phyloP scores from a whole-genome alignment of 2,329 filamentous ascomycete species.

The Cryphonectria nitschkei region DNA sequence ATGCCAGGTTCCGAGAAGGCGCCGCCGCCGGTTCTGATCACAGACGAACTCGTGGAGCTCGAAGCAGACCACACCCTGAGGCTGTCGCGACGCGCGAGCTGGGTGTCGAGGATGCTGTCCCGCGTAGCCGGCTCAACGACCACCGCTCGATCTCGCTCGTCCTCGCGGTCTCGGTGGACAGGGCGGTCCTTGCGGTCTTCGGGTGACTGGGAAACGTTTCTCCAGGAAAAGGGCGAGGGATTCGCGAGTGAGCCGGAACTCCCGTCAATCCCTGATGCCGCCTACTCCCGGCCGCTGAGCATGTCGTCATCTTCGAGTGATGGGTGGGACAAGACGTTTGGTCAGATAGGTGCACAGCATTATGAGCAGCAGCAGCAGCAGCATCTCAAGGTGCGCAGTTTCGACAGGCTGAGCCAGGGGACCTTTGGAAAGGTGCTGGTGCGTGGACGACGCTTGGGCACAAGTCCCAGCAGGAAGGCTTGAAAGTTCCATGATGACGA shows the following conservation, averaged over 20 bases:
- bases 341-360: not conserved
- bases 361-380: not conserved
- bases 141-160: slow-evolving; percentile 18
- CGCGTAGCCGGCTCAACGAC: slow-evolving; percentile 17
- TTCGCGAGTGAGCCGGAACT: not conserved
- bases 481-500: not conserved
- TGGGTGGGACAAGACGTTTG: slow-evolving; percentile 3
- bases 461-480: not conserved
- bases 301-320: slow-evolving; percentile 11
- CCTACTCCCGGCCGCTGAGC: slow-evolving; percentile 8
- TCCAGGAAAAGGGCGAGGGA: slow-evolving; percentile 5
- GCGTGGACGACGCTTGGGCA: not conserved
- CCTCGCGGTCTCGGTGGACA: slow-evolving; percentile 16
- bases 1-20: not conserved
- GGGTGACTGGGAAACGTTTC: slow-evolving; percentile 20
- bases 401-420: slow-evolving; percentile 24
- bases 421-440: slow-evolving; percentile 18
- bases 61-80: slow-evolving; percentile 9
- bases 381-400: slow-evolving; percentile 13
- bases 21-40: not conserved
- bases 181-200: slow-evolving; percentile 5
- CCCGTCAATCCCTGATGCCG: slow-evolving; percentile 7
- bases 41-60: slow-evolving; percentile 12
- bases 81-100: slow-evolving; percentile 18
- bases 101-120: slow-evolving; percentile 21